Conservation (phyloP, 116 monocot species). For the Dioscorea cayenensis region DNA sequence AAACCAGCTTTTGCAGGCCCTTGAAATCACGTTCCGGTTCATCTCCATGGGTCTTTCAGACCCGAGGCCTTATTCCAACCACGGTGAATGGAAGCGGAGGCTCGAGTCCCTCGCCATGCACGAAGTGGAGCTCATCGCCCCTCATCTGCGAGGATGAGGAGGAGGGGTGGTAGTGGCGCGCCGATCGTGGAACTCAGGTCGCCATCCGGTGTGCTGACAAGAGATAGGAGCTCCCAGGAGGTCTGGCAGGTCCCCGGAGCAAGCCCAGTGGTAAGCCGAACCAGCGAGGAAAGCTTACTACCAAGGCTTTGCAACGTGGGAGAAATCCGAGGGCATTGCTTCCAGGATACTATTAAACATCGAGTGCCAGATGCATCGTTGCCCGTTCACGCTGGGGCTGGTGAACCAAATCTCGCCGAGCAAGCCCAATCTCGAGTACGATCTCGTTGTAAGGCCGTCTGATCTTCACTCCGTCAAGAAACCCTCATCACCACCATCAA, state of each 20-base stretch:
- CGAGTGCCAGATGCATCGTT: slow-evolving; percentile 53
- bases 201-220: slow-evolving; percentile 30
- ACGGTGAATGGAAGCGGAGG: slow-evolving; percentile 48
- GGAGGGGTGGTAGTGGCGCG: slow-evolving; percentile 11
- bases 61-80: slow-evolving; percentile 54
- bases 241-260: slow-evolving; percentile 32
- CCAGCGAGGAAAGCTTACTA: slow-evolving; percentile 76
- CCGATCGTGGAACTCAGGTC: slow-evolving; percentile 34
- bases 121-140: slow-evolving; percentile 66
- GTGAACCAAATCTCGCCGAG: slow-evolving; percentile 89
- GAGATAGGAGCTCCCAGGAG: slow-evolving; percentile 41
- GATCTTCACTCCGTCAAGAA: slow-evolving; percentile 51
- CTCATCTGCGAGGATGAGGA: slow-evolving; percentile 34
- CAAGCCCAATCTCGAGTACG: slow-evolving; percentile 73
- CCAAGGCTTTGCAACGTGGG: slow-evolving; percentile 74
- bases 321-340: slow-evolving; percentile 45
- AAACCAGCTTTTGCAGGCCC: slow-evolving; percentile 68
- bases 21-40: slow-evolving; percentile 88
- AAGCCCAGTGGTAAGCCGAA: slow-evolving; percentile 37
- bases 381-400: slow-evolving; percentile 64
- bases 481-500: slow-evolving; percentile 13
- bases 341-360: slow-evolving; percentile 52
- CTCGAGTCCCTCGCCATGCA: slow-evolving; percentile 43
- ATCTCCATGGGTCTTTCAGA: slow-evolving; percentile 58
- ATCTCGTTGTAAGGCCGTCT: slow-evolving; percentile 56